phyloP scores from a whole-genome alignment of 805 yeast genomes.

The Hanseniaspora thailandica region DNA sequence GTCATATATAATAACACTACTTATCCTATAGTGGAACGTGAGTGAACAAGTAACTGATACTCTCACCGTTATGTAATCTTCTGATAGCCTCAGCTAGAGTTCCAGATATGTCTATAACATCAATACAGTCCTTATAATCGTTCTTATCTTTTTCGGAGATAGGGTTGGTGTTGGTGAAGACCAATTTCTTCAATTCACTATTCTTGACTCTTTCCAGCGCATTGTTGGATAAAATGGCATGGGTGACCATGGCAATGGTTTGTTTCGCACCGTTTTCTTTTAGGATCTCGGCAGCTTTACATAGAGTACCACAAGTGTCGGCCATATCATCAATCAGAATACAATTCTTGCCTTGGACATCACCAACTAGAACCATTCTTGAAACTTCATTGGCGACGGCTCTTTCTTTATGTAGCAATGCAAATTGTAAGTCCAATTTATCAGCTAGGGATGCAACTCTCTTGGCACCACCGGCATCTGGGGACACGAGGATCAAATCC shows the following conservation, averaged over 20 bases:
- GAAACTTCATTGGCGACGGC: constrained; percentile 75
- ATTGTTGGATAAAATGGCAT: constrained; percentile 65
- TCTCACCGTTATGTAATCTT: constrained; percentile 78
- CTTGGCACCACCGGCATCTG: constrained; percentile 86
- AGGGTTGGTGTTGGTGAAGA: constrained; percentile 74
- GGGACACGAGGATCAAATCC: constrained; percentile 66
- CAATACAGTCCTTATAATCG: constrained; percentile 47
- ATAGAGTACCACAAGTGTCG: constrained; percentile 77
- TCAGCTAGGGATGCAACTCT: constrained; percentile 81
- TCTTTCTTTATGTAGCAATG: constrained; percentile 75
- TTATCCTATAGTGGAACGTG: constrained; percentile 38
- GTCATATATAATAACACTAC: background rate
- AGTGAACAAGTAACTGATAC: constrained; percentile 66
- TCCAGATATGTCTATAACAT: constrained; percentile 58
- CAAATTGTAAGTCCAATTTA: constrained; percentile 65
- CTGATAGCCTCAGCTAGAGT: constrained; percentile 73
- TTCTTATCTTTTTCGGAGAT: constrained; percentile 47
- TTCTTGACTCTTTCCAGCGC: constrained; percentile 62
- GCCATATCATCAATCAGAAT: constrained; percentile 82
- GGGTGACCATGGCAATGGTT: constrained; percentile 74
- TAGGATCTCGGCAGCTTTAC: constrained; percentile 68
- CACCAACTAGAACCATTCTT: constrained; percentile 77
- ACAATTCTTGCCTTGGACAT: constrained; percentile 64
- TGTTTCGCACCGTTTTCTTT: constrained; percentile 51
- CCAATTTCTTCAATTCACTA: constrained; percentile 54